Evolutionary conservation across 805 yeast species (phyloP).

Genomic region (Candida fluviatilis): DNA sequence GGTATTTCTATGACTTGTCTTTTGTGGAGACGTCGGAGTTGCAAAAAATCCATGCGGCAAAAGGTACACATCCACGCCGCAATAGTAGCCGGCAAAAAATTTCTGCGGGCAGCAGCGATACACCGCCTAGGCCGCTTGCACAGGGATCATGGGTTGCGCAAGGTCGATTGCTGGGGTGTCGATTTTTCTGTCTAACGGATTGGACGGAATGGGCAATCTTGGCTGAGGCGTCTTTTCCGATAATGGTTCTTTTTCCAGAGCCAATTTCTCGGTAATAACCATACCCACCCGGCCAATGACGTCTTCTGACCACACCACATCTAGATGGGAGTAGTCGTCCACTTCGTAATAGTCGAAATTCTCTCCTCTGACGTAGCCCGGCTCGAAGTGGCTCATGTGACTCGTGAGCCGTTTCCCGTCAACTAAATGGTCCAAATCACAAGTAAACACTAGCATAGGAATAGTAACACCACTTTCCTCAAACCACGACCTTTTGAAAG

Average conservation of each 20-base stretch:
- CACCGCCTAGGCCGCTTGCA: too few relatives aligned
- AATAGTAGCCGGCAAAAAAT: background rate
- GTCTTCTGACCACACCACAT: conserved; percentile 90
- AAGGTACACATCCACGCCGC: background rate
- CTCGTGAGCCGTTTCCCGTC: conserved; percentile 64
- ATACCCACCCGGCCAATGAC: conserved; percentile 62
- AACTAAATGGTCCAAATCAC: conserved; percentile 72
- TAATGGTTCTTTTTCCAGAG: background rate
- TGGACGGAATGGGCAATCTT: too few relatives aligned
- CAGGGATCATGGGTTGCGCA: too few relatives aligned
- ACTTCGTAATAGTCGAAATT: conserved; percentile 42
- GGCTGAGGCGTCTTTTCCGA: too few relatives aligned
- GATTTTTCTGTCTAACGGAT: too few relatives aligned
- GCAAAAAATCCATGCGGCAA: background rate
- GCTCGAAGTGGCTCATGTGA: conserved; percentile 63
- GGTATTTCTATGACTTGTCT: too few relatives aligned
- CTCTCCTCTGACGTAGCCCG: conserved; percentile 29
- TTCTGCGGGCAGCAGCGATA: too few relatives aligned
- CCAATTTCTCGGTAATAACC: conserved; percentile 13
- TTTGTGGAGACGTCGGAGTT: conserved; percentile 1
- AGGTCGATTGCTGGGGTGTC: too few relatives aligned
- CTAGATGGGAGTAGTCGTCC: conserved; percentile 76
- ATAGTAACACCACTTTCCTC: conserved; percentile 23
- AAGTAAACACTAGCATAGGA: conserved; percentile 68
- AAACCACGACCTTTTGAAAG: conserved; percentile 54